phyloP scores from a whole-genome alignment of 1,284 basidiomycete species.

The Salmacisia buchloeana region DNA sequence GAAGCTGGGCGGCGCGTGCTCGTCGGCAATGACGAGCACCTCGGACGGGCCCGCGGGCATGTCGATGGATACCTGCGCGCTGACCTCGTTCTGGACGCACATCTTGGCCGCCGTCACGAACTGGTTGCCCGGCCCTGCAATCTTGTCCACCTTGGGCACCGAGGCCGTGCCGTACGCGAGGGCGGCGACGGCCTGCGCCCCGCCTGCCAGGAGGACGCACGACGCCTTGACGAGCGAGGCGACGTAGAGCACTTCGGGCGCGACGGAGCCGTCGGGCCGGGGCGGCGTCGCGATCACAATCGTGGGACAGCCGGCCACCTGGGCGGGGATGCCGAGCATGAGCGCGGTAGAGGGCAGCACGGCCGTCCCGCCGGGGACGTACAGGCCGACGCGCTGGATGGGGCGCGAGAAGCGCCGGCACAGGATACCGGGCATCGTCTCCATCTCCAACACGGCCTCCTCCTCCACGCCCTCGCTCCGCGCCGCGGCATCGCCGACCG shows the following conservation, averaged over 20 bases:
- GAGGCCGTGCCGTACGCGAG: conserved; percentile 92
- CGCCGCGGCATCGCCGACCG: conserved; percentile 7
- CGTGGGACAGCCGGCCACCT: conserved; percentile 89
- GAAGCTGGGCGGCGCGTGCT: conserved; percentile 75
- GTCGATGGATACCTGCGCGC: conserved; percentile 91
- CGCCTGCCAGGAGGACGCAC: conserved; percentile 62
- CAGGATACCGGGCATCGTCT: conserved; percentile 92
- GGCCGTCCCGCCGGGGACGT: conserved; percentile 96
- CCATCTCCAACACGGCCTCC: conserved; percentile 65
- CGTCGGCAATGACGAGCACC: conserved; percentile 67
- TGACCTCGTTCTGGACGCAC: conserved; percentile 97
- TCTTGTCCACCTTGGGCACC: conserved; percentile 96
- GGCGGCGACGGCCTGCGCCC: conserved; percentile 94
- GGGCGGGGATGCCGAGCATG: conserved; percentile 96
- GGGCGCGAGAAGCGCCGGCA: conserved; percentile 73
- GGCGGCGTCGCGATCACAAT: conserved; percentile 94
- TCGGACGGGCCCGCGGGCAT: conserved; percentile 94
- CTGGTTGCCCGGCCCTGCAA: conserved; percentile 97
- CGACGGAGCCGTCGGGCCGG: conserved; percentile 53
- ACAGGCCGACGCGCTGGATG: conserved; percentile 89
- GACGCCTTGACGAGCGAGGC: conserved; percentile 40
- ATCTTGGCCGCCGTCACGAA: conserved; percentile 99
- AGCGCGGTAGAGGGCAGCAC: conserved; percentile 93
- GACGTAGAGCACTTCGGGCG: conserved; percentile 48
- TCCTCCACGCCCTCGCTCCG: conserved; percentile 57